Percentiles rank a stretch among this genome's conserved stretches.
Evolutionary conservation across 2,329 filamentous ascomycete species (phyloP).

Genomic region (Neodidymelliopsis sp.): DNA sequence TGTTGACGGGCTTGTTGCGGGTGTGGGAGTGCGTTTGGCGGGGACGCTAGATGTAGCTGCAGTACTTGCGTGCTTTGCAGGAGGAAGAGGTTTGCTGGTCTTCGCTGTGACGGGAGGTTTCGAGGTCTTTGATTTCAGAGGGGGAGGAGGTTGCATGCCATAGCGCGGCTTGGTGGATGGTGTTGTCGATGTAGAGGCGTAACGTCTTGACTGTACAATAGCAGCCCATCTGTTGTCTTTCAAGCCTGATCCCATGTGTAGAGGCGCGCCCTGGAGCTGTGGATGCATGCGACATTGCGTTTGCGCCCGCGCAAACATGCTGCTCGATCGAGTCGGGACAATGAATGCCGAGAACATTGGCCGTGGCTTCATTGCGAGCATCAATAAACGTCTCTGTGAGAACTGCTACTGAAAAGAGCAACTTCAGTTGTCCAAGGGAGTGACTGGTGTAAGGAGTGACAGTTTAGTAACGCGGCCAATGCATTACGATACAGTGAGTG

Average conservation of each 20-base stretch:
- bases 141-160: neutral
- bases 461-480: neutral
- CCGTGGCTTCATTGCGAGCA: conserved; percentile 34
- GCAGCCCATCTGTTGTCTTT: neutral
- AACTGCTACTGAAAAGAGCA: neutral
- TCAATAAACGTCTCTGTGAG: too few species aligned
- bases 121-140: neutral
- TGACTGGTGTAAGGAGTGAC: neutral
- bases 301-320: conserved; percentile 3
- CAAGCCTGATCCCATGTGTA: neutral
- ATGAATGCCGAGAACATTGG: conserved; percentile 19
- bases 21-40: conserved; percentile 2
- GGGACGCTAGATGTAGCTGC: neutral
- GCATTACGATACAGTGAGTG: conserved; percentile 4
- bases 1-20: neutral
- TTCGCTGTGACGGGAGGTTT: neutral
- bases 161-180: neutral
- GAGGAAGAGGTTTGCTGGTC: conserved; percentile 6
- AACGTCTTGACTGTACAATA: neutral
- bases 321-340: conserved; percentile 1
- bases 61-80: conserved; percentile 15
- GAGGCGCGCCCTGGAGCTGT: neutral
- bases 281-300: neutral
- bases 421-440: neutral
- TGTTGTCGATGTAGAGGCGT: conserved; percentile 5